A percentile compares a stretch with the other conserved stretches of the same genome.
phyloP scores from a whole-genome alignment of 257 asterid species.

The Solanum medicagineum region DNA sequence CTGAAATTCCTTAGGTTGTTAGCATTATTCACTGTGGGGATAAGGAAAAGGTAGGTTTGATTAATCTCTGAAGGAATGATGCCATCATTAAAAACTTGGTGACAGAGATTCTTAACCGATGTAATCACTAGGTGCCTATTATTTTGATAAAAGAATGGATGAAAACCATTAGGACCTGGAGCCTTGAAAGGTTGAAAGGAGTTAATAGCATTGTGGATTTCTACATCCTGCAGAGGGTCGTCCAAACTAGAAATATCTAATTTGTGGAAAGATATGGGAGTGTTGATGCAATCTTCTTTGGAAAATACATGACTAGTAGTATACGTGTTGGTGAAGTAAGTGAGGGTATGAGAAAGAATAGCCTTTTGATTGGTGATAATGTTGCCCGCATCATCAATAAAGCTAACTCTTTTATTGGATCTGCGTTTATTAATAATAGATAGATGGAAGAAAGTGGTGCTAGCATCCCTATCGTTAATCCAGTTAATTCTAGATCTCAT shows the following conservation, averaged over 20 bases:
- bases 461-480: neutral
- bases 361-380: neutral
- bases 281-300: too few relatives aligned
- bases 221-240: neutral
- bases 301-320: neutral
- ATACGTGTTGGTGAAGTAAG: too few relatives aligned
- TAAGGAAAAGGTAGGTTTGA: neutral
- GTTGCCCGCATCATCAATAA: neutral
- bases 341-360: neutral
- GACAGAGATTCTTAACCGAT: neutral
- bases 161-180: neutral
- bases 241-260: too few relatives aligned
- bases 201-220: too few relatives aligned
- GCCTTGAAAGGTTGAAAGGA: neutral
- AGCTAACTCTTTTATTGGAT: too few relatives aligned
- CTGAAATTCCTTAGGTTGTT: too few relatives aligned
- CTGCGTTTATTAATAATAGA: neutral
- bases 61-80: too few relatives aligned
- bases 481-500: neutral
- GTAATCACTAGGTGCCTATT: neutral
- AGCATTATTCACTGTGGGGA: neutral
- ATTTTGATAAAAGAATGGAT: too few relatives aligned
- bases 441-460: too few relatives aligned
- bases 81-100: too few relatives aligned
- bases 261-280: too few relatives aligned